phyloP scores from a whole-genome alignment of 1,139 yeast species.

The Tardiomyces blankii region DNA sequence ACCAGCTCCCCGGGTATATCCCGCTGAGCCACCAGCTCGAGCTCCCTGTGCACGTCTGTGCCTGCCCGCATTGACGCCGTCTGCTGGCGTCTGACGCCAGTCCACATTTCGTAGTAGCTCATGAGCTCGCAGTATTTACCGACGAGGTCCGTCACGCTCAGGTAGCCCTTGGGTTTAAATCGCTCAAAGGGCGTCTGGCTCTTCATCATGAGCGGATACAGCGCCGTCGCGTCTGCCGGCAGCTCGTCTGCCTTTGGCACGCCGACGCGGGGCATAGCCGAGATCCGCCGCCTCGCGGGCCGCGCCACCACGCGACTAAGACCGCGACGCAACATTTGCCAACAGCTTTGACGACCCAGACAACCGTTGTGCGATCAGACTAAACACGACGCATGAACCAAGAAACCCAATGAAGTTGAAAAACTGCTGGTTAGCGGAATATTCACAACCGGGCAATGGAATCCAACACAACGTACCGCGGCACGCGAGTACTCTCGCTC shows the following conservation, averaged over 20 bases:
- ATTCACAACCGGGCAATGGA: neutral
- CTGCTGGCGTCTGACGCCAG: conserved; percentile 1
- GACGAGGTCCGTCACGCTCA: conserved; percentile 19
- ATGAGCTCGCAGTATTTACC: conserved; percentile 20
- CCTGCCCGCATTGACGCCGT: conserved; percentile 17
- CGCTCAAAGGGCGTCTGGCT: conserved; percentile 6
- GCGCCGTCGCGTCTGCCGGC: neutral
- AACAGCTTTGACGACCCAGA: neutral
- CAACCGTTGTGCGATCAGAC: conserved; percentile 61
- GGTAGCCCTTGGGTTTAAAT: conserved; percentile 4
- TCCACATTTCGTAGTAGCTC: conserved; percentile 12
- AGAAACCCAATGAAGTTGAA: conserved; percentile 72
- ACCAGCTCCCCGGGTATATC: neutral
- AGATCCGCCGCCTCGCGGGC: too few relatives aligned
- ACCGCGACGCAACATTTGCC: neutral
- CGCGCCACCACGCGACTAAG: neutral
- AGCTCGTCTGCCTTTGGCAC: neutral
- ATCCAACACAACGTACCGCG: conserved; percentile 46
- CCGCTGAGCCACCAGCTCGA: conserved; percentile 12
- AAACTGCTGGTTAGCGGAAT: conserved; percentile 30
- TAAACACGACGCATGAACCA: conserved; percentile 70
- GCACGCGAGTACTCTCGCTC: conserved; percentile 65
- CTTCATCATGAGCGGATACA: neutral
- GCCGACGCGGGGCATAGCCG: neutral
- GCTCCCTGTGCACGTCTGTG: conserved; percentile 16